Base-by-base conservation (phyloP, 345 rosid genomes). In the Lepidium aucheri region DNA sequence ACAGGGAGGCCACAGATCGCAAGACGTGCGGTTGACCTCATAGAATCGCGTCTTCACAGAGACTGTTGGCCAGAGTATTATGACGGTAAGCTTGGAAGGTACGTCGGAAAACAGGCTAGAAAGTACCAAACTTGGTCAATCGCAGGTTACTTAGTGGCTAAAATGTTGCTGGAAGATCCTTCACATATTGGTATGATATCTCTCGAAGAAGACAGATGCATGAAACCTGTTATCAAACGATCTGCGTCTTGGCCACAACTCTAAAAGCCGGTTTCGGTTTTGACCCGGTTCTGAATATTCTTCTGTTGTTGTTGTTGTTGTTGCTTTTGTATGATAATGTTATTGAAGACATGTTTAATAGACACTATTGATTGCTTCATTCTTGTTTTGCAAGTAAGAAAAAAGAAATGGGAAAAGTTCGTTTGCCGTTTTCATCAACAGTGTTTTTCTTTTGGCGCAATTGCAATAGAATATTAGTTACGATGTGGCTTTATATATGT, bases 1-100 rank as follows among this genome's bases (percentile, higher is more conserved):
- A 83, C 88, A n/a, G 93, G 93, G 17, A 71, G 93, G 34, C 93
- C 93, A 4, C 93, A 83, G 70, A 87, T 85, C 4, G 93, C 93
- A 2, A 87, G 88, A 73, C 74, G 82, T 3, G 84, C 84, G 1
- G 69, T 87, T 45, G 93, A 87, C 70, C 88, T 83, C 7, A 83
- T 79, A 0, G 93, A 87, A 82, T 46, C 78, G 3, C 87, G 93
- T 44, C 76, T 87, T 24, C 82, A 78, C 56, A 84, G 83, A 74
- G 93, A 86, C 70, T 51, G 90, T 52, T 86, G 90, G 90, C 93
- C 93, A 4, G 91, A 86, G 70, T 86, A 86, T 70, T 86, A 86
- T 17, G 91, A 86, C n/a, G 91, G 91, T 8, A 86, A 77, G 75
- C 81, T 78, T 0, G 93, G 93, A 4, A 71, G 93, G 65, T 86